Evolutionary conservation across 129 eudicot genomes (phyloP).

Genomic region (Artemisia annua): DNA sequence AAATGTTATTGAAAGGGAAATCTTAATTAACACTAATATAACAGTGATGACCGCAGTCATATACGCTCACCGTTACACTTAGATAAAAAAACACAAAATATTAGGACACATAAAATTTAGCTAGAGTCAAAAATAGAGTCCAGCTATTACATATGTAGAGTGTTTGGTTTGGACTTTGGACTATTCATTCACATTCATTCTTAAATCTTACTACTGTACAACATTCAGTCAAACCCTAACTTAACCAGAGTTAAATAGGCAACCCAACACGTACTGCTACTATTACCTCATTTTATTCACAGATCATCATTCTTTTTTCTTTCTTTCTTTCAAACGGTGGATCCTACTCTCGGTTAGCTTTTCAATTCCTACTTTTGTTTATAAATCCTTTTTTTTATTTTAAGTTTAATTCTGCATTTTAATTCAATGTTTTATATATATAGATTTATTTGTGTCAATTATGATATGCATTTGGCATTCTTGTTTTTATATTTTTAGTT

Average conservation of each 20-base stretch:
- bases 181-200: neutral
- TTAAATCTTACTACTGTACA: too few species aligned
- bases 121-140: slow-evolving; percentile 31
- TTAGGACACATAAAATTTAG: too few species aligned
- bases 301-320: neutral
- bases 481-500: too few species aligned
- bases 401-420: slow-evolving; percentile 15
- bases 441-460: slow-evolving; percentile 8
- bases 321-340: slow-evolving; percentile 19
- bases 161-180: slow-evolving; percentile 2
- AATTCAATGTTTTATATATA: too few species aligned
- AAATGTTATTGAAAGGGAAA: too few species aligned
- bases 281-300: neutral
- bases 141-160: neutral
- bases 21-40: too few species aligned
- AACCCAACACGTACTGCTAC: neutral
- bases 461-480: neutral
- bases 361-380: neutral
- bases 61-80: too few species aligned
- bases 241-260: slow-evolving; percentile 22
- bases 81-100: too few species aligned
- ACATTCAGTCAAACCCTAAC: neutral
- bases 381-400: neutral
- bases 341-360: slow-evolving; percentile 28
- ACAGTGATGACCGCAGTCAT: too few species aligned